Conservation (phyloP, 768 basidiomycete species). For the Macrolepiota albuminosa region DNA sequence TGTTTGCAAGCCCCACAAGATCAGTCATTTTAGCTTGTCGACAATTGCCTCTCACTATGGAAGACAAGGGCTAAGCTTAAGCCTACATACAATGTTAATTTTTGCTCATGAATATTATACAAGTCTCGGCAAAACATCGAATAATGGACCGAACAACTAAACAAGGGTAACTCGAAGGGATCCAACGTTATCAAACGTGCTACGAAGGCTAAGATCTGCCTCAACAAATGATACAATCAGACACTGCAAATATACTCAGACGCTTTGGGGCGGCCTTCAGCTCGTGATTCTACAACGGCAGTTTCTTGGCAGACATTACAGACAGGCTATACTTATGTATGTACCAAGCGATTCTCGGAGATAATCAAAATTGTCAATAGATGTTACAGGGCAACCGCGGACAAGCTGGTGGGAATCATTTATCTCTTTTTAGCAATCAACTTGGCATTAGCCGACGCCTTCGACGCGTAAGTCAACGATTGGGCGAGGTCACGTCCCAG, state of each 20-base stretch:
- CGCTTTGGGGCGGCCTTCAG: background rate
- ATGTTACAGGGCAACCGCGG: no score
- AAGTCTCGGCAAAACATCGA: no score
- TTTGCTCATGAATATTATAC: no score
- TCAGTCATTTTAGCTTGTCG: no score
- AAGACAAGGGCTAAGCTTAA: no score
- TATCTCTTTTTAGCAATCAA: conserved; percentile 14
- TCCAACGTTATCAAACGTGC: no score
- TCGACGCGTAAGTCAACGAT: conserved; percentile 30
- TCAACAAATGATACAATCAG: background rate
- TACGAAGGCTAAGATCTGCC: background rate
- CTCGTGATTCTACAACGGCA: background rate
- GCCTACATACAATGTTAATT: no score
- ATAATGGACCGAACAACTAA: no score
- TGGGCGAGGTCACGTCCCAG: conserved; percentile 60
- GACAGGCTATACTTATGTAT: background rate
- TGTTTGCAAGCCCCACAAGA: no score
- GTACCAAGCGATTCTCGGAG: background rate
- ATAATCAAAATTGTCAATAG: background rate
- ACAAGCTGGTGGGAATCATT: background rate
- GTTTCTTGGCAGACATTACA: background rate
- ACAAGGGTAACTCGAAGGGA: no score
- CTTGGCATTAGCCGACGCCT: conserved; percentile 18
- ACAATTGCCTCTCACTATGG: no score
- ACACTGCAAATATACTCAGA: background rate